Evolutionary conservation across 176 grass and related monocot genomes (phyloP).

Genomic region (Oryza nivara): DNA sequence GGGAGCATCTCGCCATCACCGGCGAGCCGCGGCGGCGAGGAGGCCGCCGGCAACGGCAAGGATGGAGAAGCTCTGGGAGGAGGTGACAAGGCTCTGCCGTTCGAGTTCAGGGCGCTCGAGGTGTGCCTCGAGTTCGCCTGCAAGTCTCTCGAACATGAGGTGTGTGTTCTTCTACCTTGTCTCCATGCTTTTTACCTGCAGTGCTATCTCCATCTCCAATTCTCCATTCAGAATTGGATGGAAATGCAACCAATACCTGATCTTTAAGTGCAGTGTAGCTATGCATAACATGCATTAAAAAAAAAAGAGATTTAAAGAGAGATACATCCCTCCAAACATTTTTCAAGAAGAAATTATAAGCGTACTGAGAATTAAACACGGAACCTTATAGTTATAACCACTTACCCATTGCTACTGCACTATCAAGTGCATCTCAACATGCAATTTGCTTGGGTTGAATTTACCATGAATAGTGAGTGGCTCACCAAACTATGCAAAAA

Average conservation of each 20-base stretch:
- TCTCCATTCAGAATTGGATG: neutral
- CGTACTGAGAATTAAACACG: too few species aligned
- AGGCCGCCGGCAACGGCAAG: neutral
- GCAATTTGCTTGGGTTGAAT: neutral
- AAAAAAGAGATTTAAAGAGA: too few species aligned
- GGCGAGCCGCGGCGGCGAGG: neutral
- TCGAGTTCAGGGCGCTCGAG: constrained; percentile 76
- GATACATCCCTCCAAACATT: too few species aligned
- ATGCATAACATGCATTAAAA: neutral
- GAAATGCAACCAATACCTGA: too few species aligned
- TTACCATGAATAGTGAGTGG: neutral
- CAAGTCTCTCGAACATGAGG: constrained; percentile 65
- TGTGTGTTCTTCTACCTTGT: neutral
- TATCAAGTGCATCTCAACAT: too few species aligned
- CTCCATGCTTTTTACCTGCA: neutral
- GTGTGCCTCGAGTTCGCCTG: constrained; percentile 68
- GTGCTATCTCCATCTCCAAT: neutral
- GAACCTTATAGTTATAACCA: too few species aligned
- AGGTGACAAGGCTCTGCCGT: constrained; percentile 51
- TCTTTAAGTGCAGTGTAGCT: neutral
- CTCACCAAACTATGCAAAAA: neutral
- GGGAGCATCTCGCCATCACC: neutral
- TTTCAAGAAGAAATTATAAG: too few species aligned
- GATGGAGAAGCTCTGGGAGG: neutral
- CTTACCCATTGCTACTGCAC: too few species aligned